These are phyloP conservation scores for Pleurotus giganteus DNA, from an alignment of 768 basidiomycete genomes.

Conservation along the genomic window DNA sequence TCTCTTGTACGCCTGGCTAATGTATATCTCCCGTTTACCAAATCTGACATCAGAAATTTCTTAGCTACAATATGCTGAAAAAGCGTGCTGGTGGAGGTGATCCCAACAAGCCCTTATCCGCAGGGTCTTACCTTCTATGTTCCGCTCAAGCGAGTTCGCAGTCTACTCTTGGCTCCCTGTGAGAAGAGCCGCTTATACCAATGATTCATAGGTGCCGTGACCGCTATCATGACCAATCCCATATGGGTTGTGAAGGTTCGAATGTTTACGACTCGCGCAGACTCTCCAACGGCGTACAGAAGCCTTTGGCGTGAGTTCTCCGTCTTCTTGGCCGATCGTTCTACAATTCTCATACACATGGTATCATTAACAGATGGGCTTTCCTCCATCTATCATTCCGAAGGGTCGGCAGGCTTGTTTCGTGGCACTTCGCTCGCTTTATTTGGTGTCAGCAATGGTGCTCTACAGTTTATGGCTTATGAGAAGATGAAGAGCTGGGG, in stretches of 20 bases:
- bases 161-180: slow-evolving; percentile 16
- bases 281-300: slow-evolving; percentile 72
- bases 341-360: slow-evolving; percentile 2
- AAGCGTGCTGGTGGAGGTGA: slow-evolving; percentile 70
- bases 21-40: slow-evolving; percentile 6
- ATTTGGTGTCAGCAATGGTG: slow-evolving; percentile 92
- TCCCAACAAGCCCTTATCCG: slow-evolving; percentile 63
- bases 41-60: slow-evolving; percentile 4
- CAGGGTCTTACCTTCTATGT: slow-evolving; percentile 80
- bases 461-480: slow-evolving; percentile 93
- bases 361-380: slow-evolving; percentile 52
- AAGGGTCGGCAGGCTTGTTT: slow-evolving; percentile 81
- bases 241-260: slow-evolving; percentile 98
- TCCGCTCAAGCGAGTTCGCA: slow-evolving; percentile 96
- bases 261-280: slow-evolving; percentile 82
- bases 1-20: slow-evolving; percentile 71
- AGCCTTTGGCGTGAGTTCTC: slow-evolving; percentile 67
- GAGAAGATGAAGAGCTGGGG: slow-evolving; percentile 94
- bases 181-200: slow-evolving; percentile 10
- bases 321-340: slow-evolving; percentile 4
- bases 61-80: slow-evolving; percentile 93
- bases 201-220: slow-evolving; percentile 71
- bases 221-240: slow-evolving; percentile 94
- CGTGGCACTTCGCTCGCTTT: slow-evolving; percentile 86
- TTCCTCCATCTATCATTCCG: slow-evolving; percentile 61